Percentiles rank a stretch among this genome's conserved stretches.
These are phyloP conservation scores for Diphasiastrum complanatum DNA, from an alignment of 83 land plant species.

Conservation along the genomic window DNA sequence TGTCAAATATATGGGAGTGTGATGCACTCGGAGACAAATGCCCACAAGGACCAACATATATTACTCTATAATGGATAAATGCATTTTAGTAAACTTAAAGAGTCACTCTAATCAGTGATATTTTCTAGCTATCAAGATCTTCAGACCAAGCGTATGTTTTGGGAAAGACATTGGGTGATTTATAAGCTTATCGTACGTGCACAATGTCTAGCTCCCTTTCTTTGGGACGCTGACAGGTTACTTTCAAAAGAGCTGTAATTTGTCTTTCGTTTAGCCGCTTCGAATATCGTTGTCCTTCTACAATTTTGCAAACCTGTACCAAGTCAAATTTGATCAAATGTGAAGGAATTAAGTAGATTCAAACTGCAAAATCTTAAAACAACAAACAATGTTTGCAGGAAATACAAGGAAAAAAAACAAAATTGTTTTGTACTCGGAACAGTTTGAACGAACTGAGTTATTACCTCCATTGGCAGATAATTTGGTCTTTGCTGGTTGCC, in stretches of 20 bases:
- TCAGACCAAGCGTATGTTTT: no score
- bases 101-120: no score
- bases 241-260: constrained; percentile 80
- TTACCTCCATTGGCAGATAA: constrained; percentile 98
- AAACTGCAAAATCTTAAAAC: not conserved
- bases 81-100: no score
- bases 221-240: constrained; percentile 90
- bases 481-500: constrained; percentile 93
- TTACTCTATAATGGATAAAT: no score
- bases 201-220: constrained; percentile 80
- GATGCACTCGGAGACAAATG: no score
- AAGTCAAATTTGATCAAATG: no score
- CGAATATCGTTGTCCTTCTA: constrained; percentile 92
- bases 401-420: not conserved
- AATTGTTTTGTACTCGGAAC: not conserved
- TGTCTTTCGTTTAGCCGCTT: constrained; percentile 88
- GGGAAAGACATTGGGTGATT: no score
- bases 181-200: no score
- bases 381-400: not conserved
- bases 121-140: no score
- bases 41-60: no score
- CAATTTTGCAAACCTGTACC: constrained; percentile 89
- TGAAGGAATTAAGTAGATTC: no score
- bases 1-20: no score
- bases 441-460: not conserved